Evolutionary conservation across 805 yeast species (phyloP).

Genomic region (Wickerhamiella sergipiensis): DNA sequence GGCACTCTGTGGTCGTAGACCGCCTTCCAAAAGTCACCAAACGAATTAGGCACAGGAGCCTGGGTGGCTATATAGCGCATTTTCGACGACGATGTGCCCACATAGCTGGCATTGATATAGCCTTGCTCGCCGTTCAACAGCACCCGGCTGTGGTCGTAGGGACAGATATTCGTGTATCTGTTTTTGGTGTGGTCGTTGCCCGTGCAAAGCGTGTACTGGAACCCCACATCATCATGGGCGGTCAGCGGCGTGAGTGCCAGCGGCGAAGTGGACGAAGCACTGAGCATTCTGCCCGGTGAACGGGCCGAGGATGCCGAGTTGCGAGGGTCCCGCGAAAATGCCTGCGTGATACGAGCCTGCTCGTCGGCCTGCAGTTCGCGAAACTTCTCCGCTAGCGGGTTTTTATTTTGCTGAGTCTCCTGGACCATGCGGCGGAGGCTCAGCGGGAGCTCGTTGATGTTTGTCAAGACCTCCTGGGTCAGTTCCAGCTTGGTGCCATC

Average conservation of each 20-base stretch:
- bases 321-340: slow-evolving; percentile 16
- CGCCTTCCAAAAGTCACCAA: slow-evolving; percentile 76
- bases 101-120: slow-evolving; percentile 78
- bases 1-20: slow-evolving; percentile 53
- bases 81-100: slow-evolving; percentile 28
- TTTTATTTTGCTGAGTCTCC: slow-evolving; percentile 26
- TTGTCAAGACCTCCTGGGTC: slow-evolving; percentile 3
- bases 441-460: slow-evolving; percentile 29
- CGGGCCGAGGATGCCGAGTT: not conserved
- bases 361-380: slow-evolving; percentile 56
- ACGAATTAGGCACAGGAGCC: slow-evolving; percentile 72
- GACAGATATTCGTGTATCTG: slow-evolving; percentile 77
- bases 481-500: slow-evolving; percentile 12
- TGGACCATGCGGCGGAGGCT: slow-evolving; percentile 38
- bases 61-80: slow-evolving; percentile 75
- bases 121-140: slow-evolving; percentile 28
- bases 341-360: slow-evolving; percentile 45
- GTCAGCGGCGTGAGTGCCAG: not conserved
- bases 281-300: not conserved
- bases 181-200: slow-evolving; percentile 83
- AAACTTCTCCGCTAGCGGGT: slow-evolving; percentile 39
- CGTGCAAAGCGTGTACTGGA: slow-evolving; percentile 39
- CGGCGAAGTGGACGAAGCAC: not conserved
- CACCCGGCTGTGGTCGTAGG: slow-evolving; percentile 78
- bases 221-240: slow-evolving; percentile 13